Conservation (phyloP, 345 rosid species). For the Sonneratia alba region DNA sequence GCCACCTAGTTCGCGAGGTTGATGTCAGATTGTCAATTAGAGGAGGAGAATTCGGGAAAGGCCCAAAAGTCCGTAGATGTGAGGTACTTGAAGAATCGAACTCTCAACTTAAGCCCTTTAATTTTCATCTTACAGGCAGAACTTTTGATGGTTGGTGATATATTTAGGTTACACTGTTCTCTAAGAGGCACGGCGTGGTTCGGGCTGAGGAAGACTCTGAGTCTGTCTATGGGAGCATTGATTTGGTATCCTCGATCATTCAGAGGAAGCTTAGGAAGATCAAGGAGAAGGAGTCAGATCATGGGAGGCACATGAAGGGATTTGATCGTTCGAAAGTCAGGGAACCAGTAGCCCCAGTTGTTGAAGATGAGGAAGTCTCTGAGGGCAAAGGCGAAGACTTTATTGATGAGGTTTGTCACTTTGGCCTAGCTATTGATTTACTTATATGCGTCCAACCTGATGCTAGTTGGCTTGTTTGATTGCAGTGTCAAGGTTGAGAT, state of each 20-base stretch:
- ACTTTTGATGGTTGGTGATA: conserved; percentile 4
- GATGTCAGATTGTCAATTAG: conserved; percentile 82
- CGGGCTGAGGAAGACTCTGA: conserved; percentile 93
- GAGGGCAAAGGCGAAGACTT: conserved; percentile 31
- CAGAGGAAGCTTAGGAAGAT: conserved; percentile 89
- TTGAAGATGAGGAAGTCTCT: conserved; percentile 23
- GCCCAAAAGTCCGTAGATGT: conserved; percentile 77
- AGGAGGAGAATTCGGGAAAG: conserved; percentile 92
- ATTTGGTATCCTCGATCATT: conserved; percentile 66
- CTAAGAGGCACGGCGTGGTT: conserved; percentile 87
- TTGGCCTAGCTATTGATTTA: not conserved
- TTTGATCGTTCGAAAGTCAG: conserved; percentile 51
- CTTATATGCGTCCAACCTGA: not conserved
- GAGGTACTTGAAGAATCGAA: conserved; percentile 39
- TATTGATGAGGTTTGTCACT: conserved; percentile 43
- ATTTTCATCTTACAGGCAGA: not conserved
- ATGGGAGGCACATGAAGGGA: conserved; percentile 88
- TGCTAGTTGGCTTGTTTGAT: not conserved
- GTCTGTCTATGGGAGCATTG: conserved; percentile 65
- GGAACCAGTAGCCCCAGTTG: conserved; percentile 36
- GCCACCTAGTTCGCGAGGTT: conserved; percentile 78
- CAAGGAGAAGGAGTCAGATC: conserved; percentile 92
- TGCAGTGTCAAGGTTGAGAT: not conserved
- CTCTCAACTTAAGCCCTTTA: not conserved
- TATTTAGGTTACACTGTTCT: conserved; percentile 66